phyloP scores from a whole-genome alignment of 1,284 basidiomycete genomes.

The Neolentinus lepideus region DNA sequence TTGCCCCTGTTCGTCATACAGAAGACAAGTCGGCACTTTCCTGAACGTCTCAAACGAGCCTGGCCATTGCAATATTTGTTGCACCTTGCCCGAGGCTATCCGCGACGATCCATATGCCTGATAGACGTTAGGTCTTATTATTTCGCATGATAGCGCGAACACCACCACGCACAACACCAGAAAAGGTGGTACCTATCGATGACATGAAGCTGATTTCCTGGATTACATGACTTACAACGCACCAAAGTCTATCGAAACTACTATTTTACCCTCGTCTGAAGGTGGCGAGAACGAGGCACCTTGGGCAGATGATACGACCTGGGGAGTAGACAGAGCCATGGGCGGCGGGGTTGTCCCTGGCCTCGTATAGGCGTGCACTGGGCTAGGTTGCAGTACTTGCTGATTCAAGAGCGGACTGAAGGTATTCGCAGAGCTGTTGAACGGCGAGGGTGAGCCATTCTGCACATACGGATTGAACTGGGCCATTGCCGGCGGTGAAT shows the following conservation, averaged over 20 bases:
- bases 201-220: slow-evolving; percentile 8
- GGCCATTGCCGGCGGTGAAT: slow-evolving; percentile 3
- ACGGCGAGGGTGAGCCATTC: slow-evolving; percentile 3
- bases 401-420: slow-evolving; percentile 2
- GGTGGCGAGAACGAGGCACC: slow-evolving; percentile 10
- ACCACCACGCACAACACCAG: slow-evolving; percentile 68
- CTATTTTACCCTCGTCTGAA: slow-evolving; percentile 58
- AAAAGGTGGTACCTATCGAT: slow-evolving; percentile 66
- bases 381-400: slow-evolving; percentile 25
- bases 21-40: slow-evolving; percentile 74
- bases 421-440: background rate
- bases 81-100: slow-evolving; percentile 66
- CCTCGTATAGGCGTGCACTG: slow-evolving; percentile 16
- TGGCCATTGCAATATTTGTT: slow-evolving; percentile 75
- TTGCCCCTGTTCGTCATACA: slow-evolving; percentile 64
- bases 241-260: slow-evolving; percentile 78
- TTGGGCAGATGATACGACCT: background rate
- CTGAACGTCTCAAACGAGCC: slow-evolving; percentile 74
- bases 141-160: background rate
- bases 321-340: slow-evolving; percentile 2
- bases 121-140: background rate
- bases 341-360: slow-evolving; percentile 18
- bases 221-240: slow-evolving; percentile 15
- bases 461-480: slow-evolving; percentile 10
- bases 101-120: slow-evolving; percentile 78